These are phyloP conservation scores for Quillaja saponaria DNA, from an alignment of 306 rosid genomes.

Conservation along the genomic window DNA sequence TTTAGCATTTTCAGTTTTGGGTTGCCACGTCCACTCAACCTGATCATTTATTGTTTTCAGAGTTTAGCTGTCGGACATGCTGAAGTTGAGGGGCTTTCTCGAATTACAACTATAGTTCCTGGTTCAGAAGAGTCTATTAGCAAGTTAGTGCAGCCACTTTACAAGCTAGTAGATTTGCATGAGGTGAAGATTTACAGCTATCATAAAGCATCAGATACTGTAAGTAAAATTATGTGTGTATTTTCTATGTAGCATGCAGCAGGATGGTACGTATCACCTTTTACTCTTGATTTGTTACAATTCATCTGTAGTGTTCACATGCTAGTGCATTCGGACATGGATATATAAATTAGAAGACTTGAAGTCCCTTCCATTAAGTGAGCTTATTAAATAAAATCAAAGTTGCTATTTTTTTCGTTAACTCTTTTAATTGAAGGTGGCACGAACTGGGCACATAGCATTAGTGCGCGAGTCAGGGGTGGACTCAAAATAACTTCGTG, in stretches of 20 bases:
- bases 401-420: background rate
- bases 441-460: slow-evolving; percentile 82
- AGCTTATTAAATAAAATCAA: background rate
- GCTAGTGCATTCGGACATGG: background rate
- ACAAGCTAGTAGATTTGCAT: slow-evolving; percentile 70
- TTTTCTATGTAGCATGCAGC: background rate
- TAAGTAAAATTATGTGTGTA: slow-evolving; percentile 26
- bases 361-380: background rate
- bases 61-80: slow-evolving; percentile 91
- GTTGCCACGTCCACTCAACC: slow-evolving; percentile 23
- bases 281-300: slow-evolving; percentile 8
- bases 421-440: slow-evolving; percentile 55
- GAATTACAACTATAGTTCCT: slow-evolving; percentile 89
- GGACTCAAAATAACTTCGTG: slow-evolving; percentile 74
- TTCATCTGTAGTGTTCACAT: slow-evolving; percentile 14
- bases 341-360: slow-evolving; percentile 11
- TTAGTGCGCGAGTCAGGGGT: slow-evolving; percentile 78
- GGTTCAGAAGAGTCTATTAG: slow-evolving; percentile 75
- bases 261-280: slow-evolving; percentile 11
- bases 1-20: background rate
- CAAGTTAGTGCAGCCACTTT: slow-evolving; percentile 78
- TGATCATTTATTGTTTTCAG: slow-evolving; percentile 41
- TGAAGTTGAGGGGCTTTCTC: slow-evolving; percentile 79
- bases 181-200: slow-evolving; percentile 51
- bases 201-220: slow-evolving; percentile 15